These are phyloP conservation scores for Phytophthora citrophthora DNA, from an alignment of 352 stramenopile genomes.

Conservation along the genomic window DNA sequence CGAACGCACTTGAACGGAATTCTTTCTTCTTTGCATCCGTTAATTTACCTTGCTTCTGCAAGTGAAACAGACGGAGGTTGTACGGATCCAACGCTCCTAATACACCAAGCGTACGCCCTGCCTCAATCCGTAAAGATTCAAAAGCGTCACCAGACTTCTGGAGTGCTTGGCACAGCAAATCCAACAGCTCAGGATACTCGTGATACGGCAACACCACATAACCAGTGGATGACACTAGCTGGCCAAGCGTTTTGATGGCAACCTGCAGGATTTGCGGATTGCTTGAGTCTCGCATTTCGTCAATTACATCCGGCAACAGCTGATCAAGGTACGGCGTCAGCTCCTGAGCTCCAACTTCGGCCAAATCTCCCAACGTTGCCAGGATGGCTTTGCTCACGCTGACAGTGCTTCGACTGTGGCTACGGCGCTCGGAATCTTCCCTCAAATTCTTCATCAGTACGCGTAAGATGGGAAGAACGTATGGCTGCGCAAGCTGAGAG, in stretches of 20 bases:
- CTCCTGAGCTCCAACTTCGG: constrained; percentile 78
- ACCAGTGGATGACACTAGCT: constrained; percentile 83
- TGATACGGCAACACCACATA: constrained; percentile 87
- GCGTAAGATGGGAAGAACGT: constrained; percentile 85
- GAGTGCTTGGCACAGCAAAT: constrained; percentile 76
- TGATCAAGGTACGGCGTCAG: constrained; percentile 86
- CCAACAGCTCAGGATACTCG: constrained; percentile 84
- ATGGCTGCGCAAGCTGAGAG: constrained; percentile 80
- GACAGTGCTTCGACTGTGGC: constrained; percentile 76
- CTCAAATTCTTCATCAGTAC: constrained; percentile 90
- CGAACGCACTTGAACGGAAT: constrained; percentile 56
- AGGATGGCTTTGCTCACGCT: constrained; percentile 88
- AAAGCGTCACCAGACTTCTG: constrained; percentile 86
- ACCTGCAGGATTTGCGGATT: constrained; percentile 88
- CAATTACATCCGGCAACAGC: constrained; percentile 86
- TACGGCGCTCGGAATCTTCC: constrained; percentile 75
- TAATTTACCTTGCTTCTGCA: constrained; percentile 82
- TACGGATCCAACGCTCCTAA: constrained; percentile 87
- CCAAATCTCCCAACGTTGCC: constrained; percentile 81
- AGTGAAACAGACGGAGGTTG: constrained; percentile 83
- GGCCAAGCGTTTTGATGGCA: constrained; percentile 84
- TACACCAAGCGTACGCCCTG: constrained; percentile 79
- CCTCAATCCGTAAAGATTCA: constrained; percentile 78
- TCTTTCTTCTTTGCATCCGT: constrained; percentile 76
- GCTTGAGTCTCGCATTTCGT: constrained; percentile 85